Conservation (phyloP, 805 yeast genomes). For the Schizosaccharomyces pombe region DNA sequence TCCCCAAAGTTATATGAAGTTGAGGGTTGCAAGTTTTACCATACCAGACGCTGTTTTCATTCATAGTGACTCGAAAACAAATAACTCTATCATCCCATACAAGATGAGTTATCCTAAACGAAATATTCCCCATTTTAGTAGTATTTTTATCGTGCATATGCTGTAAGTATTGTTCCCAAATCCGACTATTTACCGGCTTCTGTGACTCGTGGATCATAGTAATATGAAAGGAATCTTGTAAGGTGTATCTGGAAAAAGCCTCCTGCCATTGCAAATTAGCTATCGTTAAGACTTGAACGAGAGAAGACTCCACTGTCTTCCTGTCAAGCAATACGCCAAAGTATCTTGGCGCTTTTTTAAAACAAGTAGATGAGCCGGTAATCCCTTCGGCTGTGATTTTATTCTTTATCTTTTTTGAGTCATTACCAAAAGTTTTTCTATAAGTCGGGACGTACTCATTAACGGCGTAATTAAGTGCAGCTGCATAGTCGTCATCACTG, state of each 20-base stretch:
- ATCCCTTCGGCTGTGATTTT: conserved; percentile 5
- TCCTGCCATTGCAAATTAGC: no score
- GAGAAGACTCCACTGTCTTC: not conserved
- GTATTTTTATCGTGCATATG: not conserved
- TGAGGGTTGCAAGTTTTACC: not conserved
- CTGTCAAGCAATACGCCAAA: no score
- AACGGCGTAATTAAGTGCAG: conserved; percentile 31
- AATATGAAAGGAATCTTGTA: conserved; percentile 39
- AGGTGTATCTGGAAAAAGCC: conserved; percentile 13
- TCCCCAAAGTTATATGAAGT: conserved; percentile 59
- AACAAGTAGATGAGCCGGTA: no score
- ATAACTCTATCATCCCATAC: conserved; percentile 10
- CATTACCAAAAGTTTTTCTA: conserved; percentile 16
- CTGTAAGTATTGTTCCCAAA: conserved; percentile 8
- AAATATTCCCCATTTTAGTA: conserved; percentile 4
- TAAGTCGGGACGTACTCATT: conserved; percentile 28
- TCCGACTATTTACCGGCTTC: not conserved
- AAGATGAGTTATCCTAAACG: conserved; percentile 2
- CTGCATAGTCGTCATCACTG: conserved; percentile 19
- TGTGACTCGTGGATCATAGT: conserved; percentile 31
- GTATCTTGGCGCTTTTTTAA: no score
- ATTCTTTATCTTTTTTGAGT: conserved; percentile 6
- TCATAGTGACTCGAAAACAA: conserved; percentile 8
- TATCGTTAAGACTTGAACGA: not conserved
- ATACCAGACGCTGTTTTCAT: conserved; percentile 19